These are phyloP conservation scores for Phanerochaete sordida DNA, from an alignment of 768 basidiomycete species.

Conservation along the genomic window DNA sequence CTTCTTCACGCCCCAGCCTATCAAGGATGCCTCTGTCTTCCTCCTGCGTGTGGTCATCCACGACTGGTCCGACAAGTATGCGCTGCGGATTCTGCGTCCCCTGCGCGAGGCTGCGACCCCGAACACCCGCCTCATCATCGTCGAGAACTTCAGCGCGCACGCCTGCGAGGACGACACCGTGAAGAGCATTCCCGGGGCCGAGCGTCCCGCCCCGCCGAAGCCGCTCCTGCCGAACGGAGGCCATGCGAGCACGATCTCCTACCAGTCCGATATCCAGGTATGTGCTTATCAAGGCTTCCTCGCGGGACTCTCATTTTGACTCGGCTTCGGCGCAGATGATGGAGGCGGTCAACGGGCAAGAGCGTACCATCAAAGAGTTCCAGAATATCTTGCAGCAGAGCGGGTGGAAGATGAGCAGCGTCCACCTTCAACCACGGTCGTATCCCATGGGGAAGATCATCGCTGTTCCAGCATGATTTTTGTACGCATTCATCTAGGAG, in stretches of 20 bases:
- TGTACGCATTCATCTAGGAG: too few relatives aligned
- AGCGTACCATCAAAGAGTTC: background rate
- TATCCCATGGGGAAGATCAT: background rate
- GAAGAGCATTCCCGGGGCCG: conserved; percentile 13
- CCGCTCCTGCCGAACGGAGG: conserved; percentile 11
- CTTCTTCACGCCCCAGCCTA: conserved; percentile 26
- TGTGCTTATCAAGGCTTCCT: background rate
- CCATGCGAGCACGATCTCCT: background rate
- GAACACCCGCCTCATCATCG: conserved; percentile 23
- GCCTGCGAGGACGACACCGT: conserved; percentile 18
- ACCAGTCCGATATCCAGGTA: background rate
- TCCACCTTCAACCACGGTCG: background rate
- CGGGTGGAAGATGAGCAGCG: background rate
- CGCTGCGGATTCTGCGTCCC: conserved; percentile 20
- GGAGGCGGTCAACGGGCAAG: background rate
- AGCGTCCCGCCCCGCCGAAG: background rate
- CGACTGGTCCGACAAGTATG: conserved; percentile 32
- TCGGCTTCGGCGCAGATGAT: background rate
- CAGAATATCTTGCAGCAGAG: background rate
- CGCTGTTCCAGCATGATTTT: background rate
- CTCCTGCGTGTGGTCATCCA: conserved; percentile 27
- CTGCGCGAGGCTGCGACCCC: conserved; percentile 21
- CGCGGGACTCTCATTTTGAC: too few relatives aligned
- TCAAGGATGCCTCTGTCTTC: conserved; percentile 26
- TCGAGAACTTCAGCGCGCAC: conserved; percentile 22